Evolutionary conservation across 1,284 basidiomycete genomes (phyloP), one percentile per base, ranked within the genome.

Genomic region (Lignosus rhinocerotis): DNA sequence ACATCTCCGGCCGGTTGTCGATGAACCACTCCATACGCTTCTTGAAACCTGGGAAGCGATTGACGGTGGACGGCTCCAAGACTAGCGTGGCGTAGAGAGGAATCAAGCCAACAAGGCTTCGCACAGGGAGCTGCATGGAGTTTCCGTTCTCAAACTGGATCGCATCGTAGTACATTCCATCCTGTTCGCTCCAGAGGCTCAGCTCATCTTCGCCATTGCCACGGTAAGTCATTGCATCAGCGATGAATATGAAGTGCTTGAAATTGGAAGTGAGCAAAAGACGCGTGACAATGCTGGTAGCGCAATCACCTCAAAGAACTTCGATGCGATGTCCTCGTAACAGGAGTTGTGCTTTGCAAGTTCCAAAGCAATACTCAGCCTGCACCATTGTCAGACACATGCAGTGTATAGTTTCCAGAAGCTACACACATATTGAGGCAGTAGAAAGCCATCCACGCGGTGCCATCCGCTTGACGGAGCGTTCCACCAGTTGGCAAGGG

Each of bases 391-490:
- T 30, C 21, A 45, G 17, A 19, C 12, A 12, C 9, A 9, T 10
- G 53, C 7, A 51, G 31, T 17, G 12, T 12, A 33, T 1, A 8
- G 16, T 10, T 31, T 9, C 10, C 17, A 32, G 9, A 12, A 30
- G n/a, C 17, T 2, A 65, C 83, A 68, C 63, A 91, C 95, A 98
- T 98, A 70, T 96, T 96, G 60, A 98, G 77, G 67, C 89, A 93
- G 74, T 96, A 99, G 79, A 98, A 98, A 31, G 94, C 96, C 96
- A 99, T 99, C 96, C 96, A 98, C 0, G 95, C 93, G 6, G 96
- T 98, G 16, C 96, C 96, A 73, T 98, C 96, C 8, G 96, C 94
- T 76, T 99, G 96, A 54, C 96, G 94, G 56, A 99, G 80, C 12
- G 75, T 83, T 10, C 94, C 94, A 49, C 96, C 96, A 1, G 95